Evolutionary conservation across 2,329 filamentous ascomycete species (phyloP).

Genomic region (Venturia oleaginea): DNA sequence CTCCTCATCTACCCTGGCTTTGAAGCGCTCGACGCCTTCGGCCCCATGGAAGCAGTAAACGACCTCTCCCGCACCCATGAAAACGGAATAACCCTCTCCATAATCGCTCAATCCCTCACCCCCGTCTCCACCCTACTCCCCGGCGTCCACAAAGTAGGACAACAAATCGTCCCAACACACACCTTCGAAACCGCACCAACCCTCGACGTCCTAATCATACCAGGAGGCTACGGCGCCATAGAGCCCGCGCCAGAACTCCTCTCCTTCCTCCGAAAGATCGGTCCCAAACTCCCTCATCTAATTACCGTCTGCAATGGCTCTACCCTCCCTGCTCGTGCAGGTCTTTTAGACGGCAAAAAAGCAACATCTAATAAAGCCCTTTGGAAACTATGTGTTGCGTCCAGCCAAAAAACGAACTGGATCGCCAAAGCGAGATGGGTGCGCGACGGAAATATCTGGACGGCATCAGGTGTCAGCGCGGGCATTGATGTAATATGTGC

Average conservation of each 20-base stretch:
- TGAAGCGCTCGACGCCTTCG: slow-evolving; percentile 11
- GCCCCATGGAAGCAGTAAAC: slow-evolving; percentile 6
- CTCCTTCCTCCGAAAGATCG: slow-evolving; percentile 38
- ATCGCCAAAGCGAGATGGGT: slow-evolving; percentile 5
- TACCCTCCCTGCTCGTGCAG: background rate
- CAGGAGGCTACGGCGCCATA: slow-evolving; percentile 48
- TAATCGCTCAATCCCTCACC: background rate
- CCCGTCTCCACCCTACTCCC: background rate
- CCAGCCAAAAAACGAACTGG: slow-evolving; percentile 30
- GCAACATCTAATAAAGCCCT: slow-evolving; percentile 19
- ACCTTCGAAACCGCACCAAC: slow-evolving; percentile 1
- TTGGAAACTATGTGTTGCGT: slow-evolving; percentile 22
- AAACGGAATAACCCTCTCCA: background rate
- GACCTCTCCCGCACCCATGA: slow-evolving; percentile 3
- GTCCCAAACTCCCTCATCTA: slow-evolving; percentile 43
- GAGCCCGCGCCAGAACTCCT: slow-evolving; percentile 29
- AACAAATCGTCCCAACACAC: background rate
- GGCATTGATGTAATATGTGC: slow-evolving; percentile 21
- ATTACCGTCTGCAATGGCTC: slow-evolving; percentile 36
- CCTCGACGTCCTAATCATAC: slow-evolving; percentile 57
- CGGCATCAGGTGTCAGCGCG: slow-evolving; percentile 4
- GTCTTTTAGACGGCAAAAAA: background rate
- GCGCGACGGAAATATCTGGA: slow-evolving; percentile 1
- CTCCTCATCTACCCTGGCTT: slow-evolving; percentile 9
- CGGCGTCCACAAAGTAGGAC: background rate